Conservation (phyloP, 225 moss, liverwort and hornwort genomes). For the Physcomitrellopsis africana region DNA sequence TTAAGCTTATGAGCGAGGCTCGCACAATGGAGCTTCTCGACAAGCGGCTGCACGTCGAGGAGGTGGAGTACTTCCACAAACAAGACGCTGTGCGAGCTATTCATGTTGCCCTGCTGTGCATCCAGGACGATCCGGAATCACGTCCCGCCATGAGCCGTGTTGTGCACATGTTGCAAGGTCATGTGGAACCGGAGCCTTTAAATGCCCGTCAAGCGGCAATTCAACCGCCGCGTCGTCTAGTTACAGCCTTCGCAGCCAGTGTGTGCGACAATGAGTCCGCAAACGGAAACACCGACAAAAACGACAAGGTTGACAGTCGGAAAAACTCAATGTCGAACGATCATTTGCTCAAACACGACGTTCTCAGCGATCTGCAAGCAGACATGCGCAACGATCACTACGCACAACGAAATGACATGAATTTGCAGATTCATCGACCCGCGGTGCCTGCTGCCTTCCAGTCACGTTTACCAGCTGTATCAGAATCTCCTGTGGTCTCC, state of each 20-base stretch:
- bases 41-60: conserved; percentile 59
- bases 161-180: conserved; percentile 72
- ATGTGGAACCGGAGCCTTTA: conserved; percentile 56
- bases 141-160: conserved; percentile 74
- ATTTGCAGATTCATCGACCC: not conserved
- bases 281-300: not conserved
- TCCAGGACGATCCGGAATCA: conserved; percentile 64
- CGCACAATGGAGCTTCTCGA: conserved; percentile 72
- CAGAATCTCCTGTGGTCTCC: conserved; percentile 30
- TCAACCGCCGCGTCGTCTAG: conserved; percentile 53
- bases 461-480: conserved; percentile 40
- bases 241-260: conserved; percentile 63
- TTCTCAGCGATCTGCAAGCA: conserved; percentile 36
- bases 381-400: conserved; percentile 35
- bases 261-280: conserved; percentile 27
- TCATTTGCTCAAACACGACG: conserved; percentile 13
- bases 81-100: conserved; percentile 57
- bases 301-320: conserved; percentile 19
- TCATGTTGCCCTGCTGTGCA: conserved; percentile 64
- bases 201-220: conserved; percentile 49
- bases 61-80: conserved; percentile 58
- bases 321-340: conserved; percentile 43
- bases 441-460: conserved; percentile 1
- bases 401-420: conserved; percentile 25
- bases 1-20: conserved; percentile 54